A percentile compares a stretch with the other conserved stretches of the same genome.
Conservation (phyloP, 305 asterid genomes). For the Ruellia speciosa region DNA sequence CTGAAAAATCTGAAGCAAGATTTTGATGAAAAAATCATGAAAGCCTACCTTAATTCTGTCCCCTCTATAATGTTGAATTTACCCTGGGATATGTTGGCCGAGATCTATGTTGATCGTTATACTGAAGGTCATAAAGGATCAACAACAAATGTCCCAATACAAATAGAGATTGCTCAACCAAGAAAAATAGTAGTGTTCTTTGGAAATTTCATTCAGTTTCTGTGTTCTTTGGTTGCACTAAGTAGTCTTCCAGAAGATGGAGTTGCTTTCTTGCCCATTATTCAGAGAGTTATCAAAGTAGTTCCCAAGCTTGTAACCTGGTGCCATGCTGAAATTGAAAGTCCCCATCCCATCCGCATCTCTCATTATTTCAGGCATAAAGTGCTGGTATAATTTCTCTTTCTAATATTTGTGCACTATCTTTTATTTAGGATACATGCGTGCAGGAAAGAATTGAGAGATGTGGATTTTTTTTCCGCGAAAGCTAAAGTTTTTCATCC, state of each 20-base stretch:
- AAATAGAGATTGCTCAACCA: conserved; percentile 20
- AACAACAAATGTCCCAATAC: conserved; percentile 21
- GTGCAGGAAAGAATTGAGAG: not conserved
- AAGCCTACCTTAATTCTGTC: conserved; percentile 36
- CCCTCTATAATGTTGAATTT: conserved; percentile 37
- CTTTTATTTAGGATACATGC: conserved; percentile 1
- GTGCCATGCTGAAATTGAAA: conserved; percentile 42
- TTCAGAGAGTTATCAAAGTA: conserved; percentile 34
- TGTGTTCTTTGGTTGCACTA: conserved; percentile 50
- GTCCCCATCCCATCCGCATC: conserved; percentile 28
- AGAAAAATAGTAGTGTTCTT: conserved; percentile 34
- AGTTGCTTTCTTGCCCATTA: conserved; percentile 26
- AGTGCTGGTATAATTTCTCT: conserved; percentile 51
- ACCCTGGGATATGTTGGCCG: conserved; percentile 43
- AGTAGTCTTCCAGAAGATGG: conserved; percentile 29
- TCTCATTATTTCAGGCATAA: conserved; percentile 70
- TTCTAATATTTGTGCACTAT: conserved; percentile 13
- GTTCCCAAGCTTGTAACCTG: conserved; percentile 47
- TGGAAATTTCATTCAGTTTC: conserved; percentile 57
- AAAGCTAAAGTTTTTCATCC: no score
- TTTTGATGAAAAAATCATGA: conserved; percentile 29
- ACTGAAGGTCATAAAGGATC: conserved; percentile 26
- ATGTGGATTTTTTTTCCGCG: not conserved
- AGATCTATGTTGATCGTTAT: conserved; percentile 21
- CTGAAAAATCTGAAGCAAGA: conserved; percentile 52